Percentiles rank a stretch among this genome's conserved stretches.
Conservation (phyloP, 139 green algal species). For the Picochlorum sp. region DNA sequence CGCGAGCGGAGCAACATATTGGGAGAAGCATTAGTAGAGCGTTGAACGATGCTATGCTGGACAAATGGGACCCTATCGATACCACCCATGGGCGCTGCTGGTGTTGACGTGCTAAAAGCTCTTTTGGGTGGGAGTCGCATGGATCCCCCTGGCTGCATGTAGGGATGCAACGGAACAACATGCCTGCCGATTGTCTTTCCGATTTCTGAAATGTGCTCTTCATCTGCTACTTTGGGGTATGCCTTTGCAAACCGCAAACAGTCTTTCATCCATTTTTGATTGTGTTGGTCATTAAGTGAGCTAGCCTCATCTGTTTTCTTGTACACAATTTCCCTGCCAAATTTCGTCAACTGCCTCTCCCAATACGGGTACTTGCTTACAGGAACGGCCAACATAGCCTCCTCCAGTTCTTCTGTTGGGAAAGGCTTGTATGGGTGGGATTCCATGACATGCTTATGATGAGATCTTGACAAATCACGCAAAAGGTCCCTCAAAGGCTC, state of each 20-base stretch:
- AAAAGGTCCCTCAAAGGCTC: slow-evolving; percentile 7
- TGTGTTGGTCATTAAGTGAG: background rate
- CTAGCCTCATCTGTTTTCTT: background rate
- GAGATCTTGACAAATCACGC: slow-evolving; percentile 6
- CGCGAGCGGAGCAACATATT: too few relatives aligned
- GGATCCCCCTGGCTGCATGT: slow-evolving; percentile 6
- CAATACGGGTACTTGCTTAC: slow-evolving; percentile 4
- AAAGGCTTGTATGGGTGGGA: slow-evolving; percentile 42
- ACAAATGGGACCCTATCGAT: too few relatives aligned
- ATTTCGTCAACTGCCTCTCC: slow-evolving; percentile 19
- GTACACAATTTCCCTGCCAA: slow-evolving; percentile 30
- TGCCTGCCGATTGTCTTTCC: background rate
- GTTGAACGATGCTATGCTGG: too few relatives aligned
- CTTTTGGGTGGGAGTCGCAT: background rate
- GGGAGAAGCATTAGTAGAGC: too few relatives aligned
- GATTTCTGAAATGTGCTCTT: background rate
- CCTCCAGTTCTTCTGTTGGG: slow-evolving; percentile 30
- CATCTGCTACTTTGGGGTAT: slow-evolving; percentile 14
- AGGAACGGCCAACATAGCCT: slow-evolving; percentile 30
- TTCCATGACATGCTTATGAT: slow-evolving; percentile 12
- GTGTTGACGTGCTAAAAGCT: background rate
- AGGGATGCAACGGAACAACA: slow-evolving; percentile 21
- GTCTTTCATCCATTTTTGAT: slow-evolving; percentile 17
- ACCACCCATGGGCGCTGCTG: too few relatives aligned
- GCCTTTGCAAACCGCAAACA: slow-evolving; percentile 8